Evolutionary conservation across 192 early-diverging fungal genomes (phyloP).

Genomic region (Obelidium mucronatum): DNA sequence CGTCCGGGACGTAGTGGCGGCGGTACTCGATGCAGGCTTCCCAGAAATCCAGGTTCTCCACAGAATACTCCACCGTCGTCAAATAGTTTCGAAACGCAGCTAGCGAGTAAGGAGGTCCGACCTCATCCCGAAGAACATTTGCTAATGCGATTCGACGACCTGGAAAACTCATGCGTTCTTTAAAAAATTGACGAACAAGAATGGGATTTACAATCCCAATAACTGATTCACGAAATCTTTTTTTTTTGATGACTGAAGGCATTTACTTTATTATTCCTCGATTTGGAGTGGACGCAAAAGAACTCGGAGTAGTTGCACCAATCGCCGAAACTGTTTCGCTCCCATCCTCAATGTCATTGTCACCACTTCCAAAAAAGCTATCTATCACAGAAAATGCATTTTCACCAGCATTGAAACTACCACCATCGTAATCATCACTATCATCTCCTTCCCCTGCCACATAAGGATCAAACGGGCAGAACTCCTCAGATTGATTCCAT

Average conservation of each 20-base stretch:
- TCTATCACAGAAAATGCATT: neutral
- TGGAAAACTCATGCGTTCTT: neutral
- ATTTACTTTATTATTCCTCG: neutral
- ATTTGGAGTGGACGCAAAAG: neutral
- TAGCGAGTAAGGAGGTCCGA: slow-evolving; percentile 12
- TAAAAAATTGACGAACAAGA: neutral
- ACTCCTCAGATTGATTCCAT: neutral
- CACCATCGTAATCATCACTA: neutral
- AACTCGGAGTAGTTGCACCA: neutral
- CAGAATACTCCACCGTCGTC: slow-evolving; percentile 5
- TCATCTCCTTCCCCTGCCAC: neutral
- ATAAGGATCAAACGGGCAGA: neutral
- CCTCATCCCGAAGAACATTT: slow-evolving; percentile 6
- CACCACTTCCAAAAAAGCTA: neutral
- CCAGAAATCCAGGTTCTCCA: slow-evolving; percentile 23
- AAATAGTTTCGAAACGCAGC: slow-evolving; percentile 6
- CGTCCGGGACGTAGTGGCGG: neutral
- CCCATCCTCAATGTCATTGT: neutral
- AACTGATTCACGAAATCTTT: too few relatives aligned
- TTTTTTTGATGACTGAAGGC: too few relatives aligned
- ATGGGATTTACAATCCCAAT: too few relatives aligned
- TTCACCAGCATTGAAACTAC: neutral
- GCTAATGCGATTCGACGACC: neutral
- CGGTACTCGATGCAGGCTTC: neutral
- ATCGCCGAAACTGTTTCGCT: neutral